These are phyloP conservation scores for Fagopyrum homotropicum DNA, from an alignment of 148 eudicot species.

Conservation along the genomic window DNA sequence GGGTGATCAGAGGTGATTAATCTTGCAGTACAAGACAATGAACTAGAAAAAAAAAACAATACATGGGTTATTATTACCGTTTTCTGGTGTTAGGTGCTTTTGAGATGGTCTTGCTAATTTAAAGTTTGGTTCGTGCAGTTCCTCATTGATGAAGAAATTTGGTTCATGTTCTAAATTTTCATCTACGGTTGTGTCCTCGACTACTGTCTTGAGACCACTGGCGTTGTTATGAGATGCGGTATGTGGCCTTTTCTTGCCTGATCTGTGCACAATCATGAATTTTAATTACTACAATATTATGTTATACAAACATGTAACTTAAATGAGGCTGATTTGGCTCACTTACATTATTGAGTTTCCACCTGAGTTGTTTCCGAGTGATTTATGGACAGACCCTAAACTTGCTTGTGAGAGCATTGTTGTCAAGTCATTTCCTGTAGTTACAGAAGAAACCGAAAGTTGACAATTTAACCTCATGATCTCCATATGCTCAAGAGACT, in stretches of 20 bases:
- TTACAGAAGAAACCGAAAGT: conserved; percentile 14
- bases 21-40: not conserved
- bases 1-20: not conserved
- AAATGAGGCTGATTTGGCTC: not conserved
- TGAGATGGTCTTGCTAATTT: conserved; percentile 43
- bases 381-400: conserved; percentile 50
- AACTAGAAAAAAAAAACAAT: not conserved
- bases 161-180: conserved; percentile 31
- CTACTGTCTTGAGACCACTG: conserved; percentile 55
- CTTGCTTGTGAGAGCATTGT: conserved; percentile 40
- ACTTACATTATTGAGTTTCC: conserved; percentile 65
- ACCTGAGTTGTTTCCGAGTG: conserved; percentile 40
- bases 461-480: not conserved
- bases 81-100: conserved; percentile 42
- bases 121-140: conserved; percentile 33
- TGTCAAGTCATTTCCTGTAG: conserved; percentile 41
- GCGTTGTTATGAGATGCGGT: conserved; percentile 49
- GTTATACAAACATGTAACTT: not conserved
- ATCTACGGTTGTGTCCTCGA: conserved; percentile 37
- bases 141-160: conserved; percentile 19
- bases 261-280: conserved; percentile 24
- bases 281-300: not conserved
- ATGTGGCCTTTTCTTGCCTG: conserved; percentile 54
- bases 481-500: not conserved
- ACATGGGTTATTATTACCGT: conserved; percentile 27